These are phyloP conservation scores for Phytopythium cucurbitacearum DNA, from an alignment of 352 stramenopile species.

Conservation along the genomic window DNA sequence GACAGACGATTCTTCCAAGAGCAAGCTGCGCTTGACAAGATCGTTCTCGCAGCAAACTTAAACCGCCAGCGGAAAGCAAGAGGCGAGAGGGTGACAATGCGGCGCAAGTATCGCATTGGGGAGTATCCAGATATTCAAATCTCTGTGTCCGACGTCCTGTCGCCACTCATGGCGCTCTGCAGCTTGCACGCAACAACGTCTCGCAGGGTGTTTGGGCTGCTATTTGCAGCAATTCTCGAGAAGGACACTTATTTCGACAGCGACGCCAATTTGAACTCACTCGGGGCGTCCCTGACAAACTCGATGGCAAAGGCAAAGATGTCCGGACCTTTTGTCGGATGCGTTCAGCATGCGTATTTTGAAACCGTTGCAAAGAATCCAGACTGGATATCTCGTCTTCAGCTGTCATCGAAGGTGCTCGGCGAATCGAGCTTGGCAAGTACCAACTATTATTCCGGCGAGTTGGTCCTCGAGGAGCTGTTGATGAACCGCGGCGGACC, in stretches of 20 bases:
- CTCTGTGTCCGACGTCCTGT: constrained; percentile 54
- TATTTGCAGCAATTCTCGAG: constrained; percentile 42
- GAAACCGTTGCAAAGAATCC: constrained; percentile 27
- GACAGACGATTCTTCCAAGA: constrained; percentile 64
- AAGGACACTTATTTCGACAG: constrained; percentile 24
- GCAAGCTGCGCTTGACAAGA: constrained; percentile 46
- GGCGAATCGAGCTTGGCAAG: constrained; percentile 60
- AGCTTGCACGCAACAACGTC: constrained; percentile 41
- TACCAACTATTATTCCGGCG: constrained; percentile 45
- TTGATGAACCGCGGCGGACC: constrained; percentile 27
- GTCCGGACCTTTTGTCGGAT: constrained; percentile 20
- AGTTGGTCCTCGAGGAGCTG: constrained; percentile 66
- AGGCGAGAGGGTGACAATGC: constrained; percentile 53
- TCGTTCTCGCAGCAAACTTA: constrained; percentile 42
- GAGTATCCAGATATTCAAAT: constrained; percentile 84
- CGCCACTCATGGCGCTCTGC: constrained; percentile 61
- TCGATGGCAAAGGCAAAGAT: constrained; percentile 4
- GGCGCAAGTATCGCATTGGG: constrained; percentile 59
- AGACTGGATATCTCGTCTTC: constrained; percentile 21
- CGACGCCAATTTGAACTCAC: constrained; percentile 4
- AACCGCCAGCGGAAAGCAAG: constrained; percentile 45
- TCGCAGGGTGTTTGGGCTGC: constrained; percentile 29
- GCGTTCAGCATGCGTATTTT: constrained; percentile 49
- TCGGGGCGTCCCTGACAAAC: not conserved
- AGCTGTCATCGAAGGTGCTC: constrained; percentile 33